Percentiles rank a stretch among this genome's conserved stretches.
Conservation (phyloP, 148 eudicot species). For the Suaeda aralocaspica region DNA sequence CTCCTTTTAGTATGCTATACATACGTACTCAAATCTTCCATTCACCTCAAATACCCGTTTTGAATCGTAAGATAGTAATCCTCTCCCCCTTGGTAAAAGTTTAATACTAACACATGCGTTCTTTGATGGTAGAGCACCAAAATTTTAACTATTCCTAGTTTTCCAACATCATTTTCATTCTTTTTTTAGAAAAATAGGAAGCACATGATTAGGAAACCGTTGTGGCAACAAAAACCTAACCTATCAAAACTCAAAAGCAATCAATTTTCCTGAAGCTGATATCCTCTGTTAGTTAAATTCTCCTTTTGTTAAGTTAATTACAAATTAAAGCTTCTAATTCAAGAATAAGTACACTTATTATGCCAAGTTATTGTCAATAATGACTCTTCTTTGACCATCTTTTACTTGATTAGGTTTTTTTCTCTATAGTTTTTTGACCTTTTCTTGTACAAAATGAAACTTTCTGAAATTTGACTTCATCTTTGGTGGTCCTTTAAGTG, state of each 20-base stretch:
- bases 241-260: constrained; percentile 2
- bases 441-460: not conserved
- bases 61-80: too few species aligned
- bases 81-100: too few species aligned
- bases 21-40: too few species aligned
- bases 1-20: too few species aligned
- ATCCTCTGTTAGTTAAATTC: not conserved
- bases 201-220: constrained; percentile 1
- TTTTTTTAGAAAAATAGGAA: not conserved
- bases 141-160: too few species aligned
- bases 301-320: not conserved
- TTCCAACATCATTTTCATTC: not conserved
- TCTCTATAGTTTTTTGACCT: constrained; percentile 11
- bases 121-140: too few species aligned
- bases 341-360: not conserved
- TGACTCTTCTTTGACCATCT: constrained; percentile 8
- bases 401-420: not conserved
- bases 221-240: not conserved
- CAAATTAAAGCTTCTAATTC: not conserved
- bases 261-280: not conserved
- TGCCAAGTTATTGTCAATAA: constrained; percentile 12
- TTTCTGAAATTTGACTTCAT: constrained; percentile 2
- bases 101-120: too few species aligned
- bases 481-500: constrained; percentile 5
- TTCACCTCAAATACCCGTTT: not conserved